Evolutionary conservation across 2,329 filamentous ascomycete species (phyloP), one percentile per base, ranked within the genome.

Genomic region (Aspergillus oerlinghausenensis): DNA sequence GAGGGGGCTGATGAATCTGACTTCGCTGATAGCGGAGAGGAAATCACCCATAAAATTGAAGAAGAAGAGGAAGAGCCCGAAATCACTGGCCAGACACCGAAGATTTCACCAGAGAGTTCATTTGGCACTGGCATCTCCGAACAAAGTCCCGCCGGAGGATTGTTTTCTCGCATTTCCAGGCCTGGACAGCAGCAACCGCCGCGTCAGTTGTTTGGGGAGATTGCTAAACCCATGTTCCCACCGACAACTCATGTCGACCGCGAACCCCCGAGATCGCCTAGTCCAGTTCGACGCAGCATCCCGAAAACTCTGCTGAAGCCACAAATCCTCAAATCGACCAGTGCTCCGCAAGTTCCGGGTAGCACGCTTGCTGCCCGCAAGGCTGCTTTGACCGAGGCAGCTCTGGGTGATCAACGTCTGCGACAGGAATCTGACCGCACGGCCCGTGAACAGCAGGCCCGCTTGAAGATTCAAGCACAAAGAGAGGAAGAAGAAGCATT

Each of bases 1-100:
- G 58, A 63, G 17, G 68, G 68, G 40, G 66, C 56, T 7, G 69
- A 69, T 40, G 72, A 71, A 48, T 74, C 75, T 4, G 76, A 77
- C 32, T 79, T 79, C 60, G 73, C 73, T 54, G 77, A 76, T 50
- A 79, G 76, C 54, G 77, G 74, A 9, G 74, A 79, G 54, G 78
- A 80, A 38, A 68, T 78, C n/a, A 74, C 74, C 1, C 71, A 75
- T 43, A 75, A 78, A 26, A 57, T 72, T 48, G 70, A 67, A 51
- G 65, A 70, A 17, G 57, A 60, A n/a, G 67, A 67, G 32, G 66
- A 70, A 40, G 55, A 57, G 29, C 49, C 59, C 8, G 71, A 73
- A 45, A 61, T 63, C 11, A 67, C 67, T 6, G 63, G 67, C 4
- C 66, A 70, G 40, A 75, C 71, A 49, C 65, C 74, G 2, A 74